Percentiles rank a stretch among this genome's conserved stretches.
phyloP scores from a whole-genome alignment of 2,329 filamentous ascomycete species.

The Alternaria hordeiaustralica region DNA sequence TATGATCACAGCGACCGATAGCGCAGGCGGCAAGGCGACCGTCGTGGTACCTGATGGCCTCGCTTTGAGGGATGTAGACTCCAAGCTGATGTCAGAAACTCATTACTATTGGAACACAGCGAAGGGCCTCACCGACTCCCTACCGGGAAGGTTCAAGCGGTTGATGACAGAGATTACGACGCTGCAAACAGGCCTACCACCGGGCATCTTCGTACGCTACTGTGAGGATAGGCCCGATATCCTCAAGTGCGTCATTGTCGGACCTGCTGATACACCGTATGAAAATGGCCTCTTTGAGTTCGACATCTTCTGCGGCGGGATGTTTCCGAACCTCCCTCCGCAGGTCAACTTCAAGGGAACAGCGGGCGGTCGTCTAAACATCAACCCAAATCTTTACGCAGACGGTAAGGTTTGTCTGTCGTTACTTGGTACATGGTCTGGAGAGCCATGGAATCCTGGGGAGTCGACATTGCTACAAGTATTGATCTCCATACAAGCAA shows the following conservation, averaged over 20 bases:
- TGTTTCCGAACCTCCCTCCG: constrained; percentile 55
- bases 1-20: not conserved
- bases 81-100: constrained; percentile 45
- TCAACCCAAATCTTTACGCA: constrained; percentile 62
- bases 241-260: constrained; percentile 60
- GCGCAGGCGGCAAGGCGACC: not conserved
- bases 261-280: constrained; percentile 60
- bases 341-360: constrained; percentile 56
- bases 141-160: constrained; percentile 55
- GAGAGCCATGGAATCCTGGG: constrained; percentile 54
- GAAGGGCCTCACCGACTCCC: constrained; percentile 11
- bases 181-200: constrained; percentile 56
- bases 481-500: constrained; percentile 63
- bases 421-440: constrained; percentile 50
- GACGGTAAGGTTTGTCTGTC: constrained; percentile 51
- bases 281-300: constrained; percentile 64
- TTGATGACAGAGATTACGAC: constrained; percentile 52
- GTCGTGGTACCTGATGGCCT: not conserved
- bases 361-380: constrained; percentile 46
- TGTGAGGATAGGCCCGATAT: constrained; percentile 55
- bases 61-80: constrained; percentile 42
- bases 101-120: constrained; percentile 29
- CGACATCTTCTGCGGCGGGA: constrained; percentile 54
- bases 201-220: constrained; percentile 60
- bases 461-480: constrained; percentile 61